phyloP scores from a whole-genome alignment of 345 rosid species.

The Noccaea caerulescens region DNA sequence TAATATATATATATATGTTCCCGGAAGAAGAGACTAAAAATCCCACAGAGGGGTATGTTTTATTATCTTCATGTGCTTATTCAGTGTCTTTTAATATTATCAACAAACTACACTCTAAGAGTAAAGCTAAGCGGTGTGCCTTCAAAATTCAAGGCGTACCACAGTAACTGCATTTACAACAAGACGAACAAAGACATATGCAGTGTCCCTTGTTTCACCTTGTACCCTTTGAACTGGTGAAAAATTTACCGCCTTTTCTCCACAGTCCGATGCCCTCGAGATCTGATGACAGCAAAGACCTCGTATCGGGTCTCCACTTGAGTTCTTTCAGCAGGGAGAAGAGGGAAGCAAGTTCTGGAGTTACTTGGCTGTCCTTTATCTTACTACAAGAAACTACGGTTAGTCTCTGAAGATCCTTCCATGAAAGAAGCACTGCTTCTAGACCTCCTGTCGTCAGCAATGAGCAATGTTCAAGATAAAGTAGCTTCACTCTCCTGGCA shows the following conservation, averaged over 20 bases:
- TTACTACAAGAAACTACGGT: slow-evolving; percentile 56
- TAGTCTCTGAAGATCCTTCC: slow-evolving; percentile 60
- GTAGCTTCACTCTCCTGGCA: slow-evolving; percentile 57
- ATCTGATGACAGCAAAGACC: slow-evolving; percentile 52
- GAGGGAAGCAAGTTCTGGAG: slow-evolving; percentile 56
- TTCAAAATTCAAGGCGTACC: slow-evolving; percentile 24
- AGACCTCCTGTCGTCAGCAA: slow-evolving; percentile 60
- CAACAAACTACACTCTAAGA: slow-evolving; percentile 18
- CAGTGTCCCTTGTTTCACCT: not conserved
- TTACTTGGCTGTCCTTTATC: slow-evolving; percentile 56
- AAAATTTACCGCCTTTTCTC: slow-evolving; percentile 58
- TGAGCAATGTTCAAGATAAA: slow-evolving; percentile 64
- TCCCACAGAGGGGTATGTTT: slow-evolving; percentile 16
- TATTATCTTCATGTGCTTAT: slow-evolving; percentile 18
- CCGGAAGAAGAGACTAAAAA: slow-evolving; percentile 1
- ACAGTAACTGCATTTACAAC: slow-evolving; percentile 31
- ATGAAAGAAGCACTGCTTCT: slow-evolving; percentile 53
- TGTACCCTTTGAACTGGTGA: slow-evolving; percentile 51
- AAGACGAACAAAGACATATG: not conserved
- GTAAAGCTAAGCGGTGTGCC: slow-evolving; percentile 24
- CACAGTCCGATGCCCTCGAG: slow-evolving; percentile 62
- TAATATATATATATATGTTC: not conserved
- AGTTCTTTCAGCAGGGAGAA: slow-evolving; percentile 66
- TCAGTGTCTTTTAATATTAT: not conserved
- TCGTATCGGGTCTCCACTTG: slow-evolving; percentile 72